Evolutionary conservation across 164 flowering plant genomes (phyloP).

Genomic region (Magnolia sinica): DNA sequence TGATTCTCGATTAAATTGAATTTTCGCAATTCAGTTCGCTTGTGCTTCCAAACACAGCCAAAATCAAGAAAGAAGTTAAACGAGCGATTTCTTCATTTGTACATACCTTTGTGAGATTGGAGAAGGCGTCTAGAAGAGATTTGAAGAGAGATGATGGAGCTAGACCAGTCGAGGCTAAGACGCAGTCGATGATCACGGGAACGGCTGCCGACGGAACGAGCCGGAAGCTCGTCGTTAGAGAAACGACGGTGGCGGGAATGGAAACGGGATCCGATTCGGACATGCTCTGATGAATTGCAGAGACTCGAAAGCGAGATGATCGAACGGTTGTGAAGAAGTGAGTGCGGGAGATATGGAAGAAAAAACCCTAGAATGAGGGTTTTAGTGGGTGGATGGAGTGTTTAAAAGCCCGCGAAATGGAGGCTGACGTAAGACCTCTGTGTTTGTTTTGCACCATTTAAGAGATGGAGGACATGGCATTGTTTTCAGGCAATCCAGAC

Average conservation of each 20-base stretch:
- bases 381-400: not conserved
- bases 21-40: not conserved
- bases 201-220: slow-evolving; percentile 59
- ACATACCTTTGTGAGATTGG: slow-evolving; percentile 37
- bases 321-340: not conserved
- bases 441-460: not conserved
- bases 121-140: slow-evolving; percentile 49
- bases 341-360: not conserved
- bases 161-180: slow-evolving; percentile 47
- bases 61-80: not conserved
- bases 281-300: slow-evolving; percentile 9
- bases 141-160: slow-evolving; percentile 54
- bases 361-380: not conserved
- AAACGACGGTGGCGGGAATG: slow-evolving; percentile 31
- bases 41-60: not conserved
- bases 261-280: slow-evolving; percentile 11
- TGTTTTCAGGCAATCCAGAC: too few species aligned
- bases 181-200: slow-evolving; percentile 70
- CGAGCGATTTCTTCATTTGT: not conserved
- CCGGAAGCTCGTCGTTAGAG: slow-evolving; percentile 52
- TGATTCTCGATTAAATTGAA: not conserved
- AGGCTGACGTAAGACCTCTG: not conserved
- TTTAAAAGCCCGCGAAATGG: not conserved
- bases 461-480: not conserved
- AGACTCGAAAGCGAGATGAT: not conserved